Conservation (phyloP, 139 green algal genomes). For the Cymbomonas tetramitiformis region DNA sequence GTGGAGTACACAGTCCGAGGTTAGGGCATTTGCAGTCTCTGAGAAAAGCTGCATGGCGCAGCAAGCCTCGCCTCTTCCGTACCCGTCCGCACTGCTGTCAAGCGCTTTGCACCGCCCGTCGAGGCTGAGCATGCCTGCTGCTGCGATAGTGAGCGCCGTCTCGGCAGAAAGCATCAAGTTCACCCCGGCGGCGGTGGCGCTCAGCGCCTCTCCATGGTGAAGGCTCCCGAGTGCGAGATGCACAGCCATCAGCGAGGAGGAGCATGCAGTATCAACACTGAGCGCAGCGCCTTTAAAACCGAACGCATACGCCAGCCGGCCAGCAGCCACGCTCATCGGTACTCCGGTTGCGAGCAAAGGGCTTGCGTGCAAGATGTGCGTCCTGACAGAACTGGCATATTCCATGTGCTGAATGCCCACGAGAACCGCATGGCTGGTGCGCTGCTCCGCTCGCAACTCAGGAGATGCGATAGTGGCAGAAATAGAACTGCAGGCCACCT, state of each 20-base stretch:
- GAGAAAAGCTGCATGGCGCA: constrained; percentile 14
- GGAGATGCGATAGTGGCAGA: too few species aligned
- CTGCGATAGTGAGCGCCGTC: background rate
- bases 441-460: too few species aligned
- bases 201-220: background rate
- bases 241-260: constrained; percentile 18
- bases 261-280: constrained; percentile 21
- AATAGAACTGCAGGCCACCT: too few species aligned
- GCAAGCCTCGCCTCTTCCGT: constrained; percentile 43
- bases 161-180: constrained; percentile 2
- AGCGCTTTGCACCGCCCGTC: constrained; percentile 75
- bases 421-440: too few species aligned
- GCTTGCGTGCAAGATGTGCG: too few species aligned
- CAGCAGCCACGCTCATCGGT: constrained; percentile 19
- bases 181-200: background rate
- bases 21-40: background rate
- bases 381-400: too few species aligned
- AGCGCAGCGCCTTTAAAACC: constrained; percentile 9
- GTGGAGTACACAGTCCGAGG: background rate
- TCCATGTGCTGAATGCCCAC: constrained; percentile 18
- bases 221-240: background rate
- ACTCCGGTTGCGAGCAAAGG: too few species aligned
- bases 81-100: constrained; percentile 59
- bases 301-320: constrained; percentile 10
- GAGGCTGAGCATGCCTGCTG: constrained; percentile 11